phyloP scores from a whole-genome alignment of 768 basidiomycete species.

The Daedalea quercina region DNA sequence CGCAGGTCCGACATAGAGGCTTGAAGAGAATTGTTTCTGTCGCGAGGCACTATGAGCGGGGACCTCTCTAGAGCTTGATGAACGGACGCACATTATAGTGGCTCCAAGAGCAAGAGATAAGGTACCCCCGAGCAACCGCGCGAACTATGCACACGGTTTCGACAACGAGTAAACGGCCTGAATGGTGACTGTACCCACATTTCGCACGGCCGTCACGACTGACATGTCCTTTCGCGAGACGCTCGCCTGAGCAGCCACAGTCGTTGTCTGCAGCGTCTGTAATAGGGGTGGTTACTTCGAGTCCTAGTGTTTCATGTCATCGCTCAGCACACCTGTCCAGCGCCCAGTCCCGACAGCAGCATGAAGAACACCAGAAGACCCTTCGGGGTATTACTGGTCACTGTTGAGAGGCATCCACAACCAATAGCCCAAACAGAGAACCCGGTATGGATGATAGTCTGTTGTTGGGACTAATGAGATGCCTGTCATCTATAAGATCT shows the following conservation, averaged over 20 bases:
- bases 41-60: background rate
- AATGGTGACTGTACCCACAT: slow-evolving; percentile 27
- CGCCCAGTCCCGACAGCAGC: slow-evolving; percentile 21
- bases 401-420: slow-evolving; percentile 63
- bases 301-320: background rate
- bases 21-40: slow-evolving; percentile 42
- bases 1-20: slow-evolving; percentile 31
- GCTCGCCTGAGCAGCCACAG: slow-evolving; percentile 67
- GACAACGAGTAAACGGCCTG: background rate
- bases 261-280: slow-evolving; percentile 58
- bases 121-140: slow-evolving; percentile 65
- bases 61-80: background rate
- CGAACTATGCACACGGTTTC: slow-evolving; percentile 37
- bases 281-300: too few relatives aligned
- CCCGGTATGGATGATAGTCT: slow-evolving; percentile 56
- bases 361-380: slow-evolving; percentile 43
- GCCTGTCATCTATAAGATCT: background rate
- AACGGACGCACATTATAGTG: slow-evolving; percentile 43
- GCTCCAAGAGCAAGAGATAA: slow-evolving; percentile 56
- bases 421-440: slow-evolving; percentile 67
- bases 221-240: slow-evolving; percentile 70
- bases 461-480: background rate
- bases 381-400: slow-evolving; percentile 40
- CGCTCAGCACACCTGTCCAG: slow-evolving; percentile 16
- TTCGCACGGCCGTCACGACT: slow-evolving; percentile 63